These are phyloP conservation scores for Ananas comosus DNA, from an alignment of 176 grass and related monocot genomes.

Conservation along the genomic window DNA sequence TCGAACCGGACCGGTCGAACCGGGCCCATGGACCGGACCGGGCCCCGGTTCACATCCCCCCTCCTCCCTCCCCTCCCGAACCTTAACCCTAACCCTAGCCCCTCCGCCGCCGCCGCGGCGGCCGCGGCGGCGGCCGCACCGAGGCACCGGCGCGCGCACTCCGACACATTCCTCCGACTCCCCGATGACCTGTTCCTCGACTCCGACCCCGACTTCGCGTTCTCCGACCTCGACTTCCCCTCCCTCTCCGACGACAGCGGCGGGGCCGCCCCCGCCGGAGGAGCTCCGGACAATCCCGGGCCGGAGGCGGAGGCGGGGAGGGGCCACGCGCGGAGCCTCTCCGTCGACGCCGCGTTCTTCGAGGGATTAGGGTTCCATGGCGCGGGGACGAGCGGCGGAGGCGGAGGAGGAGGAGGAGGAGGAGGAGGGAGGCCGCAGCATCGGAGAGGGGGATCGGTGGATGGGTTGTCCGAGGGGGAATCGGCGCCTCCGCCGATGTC, in stretches of 20 bases:
- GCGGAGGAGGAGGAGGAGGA: conserved; percentile 16
- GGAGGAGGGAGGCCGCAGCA: conserved; percentile 26
- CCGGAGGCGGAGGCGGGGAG: background rate
- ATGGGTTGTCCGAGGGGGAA: conserved; percentile 71
- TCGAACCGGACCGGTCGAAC: too few relatives aligned
- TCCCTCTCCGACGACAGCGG: conserved; percentile 77
- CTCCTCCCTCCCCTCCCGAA: background rate
- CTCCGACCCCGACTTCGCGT: conserved; percentile 65
- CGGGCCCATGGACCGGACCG: background rate
- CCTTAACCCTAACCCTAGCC: background rate
- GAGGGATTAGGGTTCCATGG: conserved; percentile 58
- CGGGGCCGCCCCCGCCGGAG: conserved; percentile 10
- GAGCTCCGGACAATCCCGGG: background rate
- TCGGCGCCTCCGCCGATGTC: conserved; percentile 34
- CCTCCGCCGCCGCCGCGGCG: background rate
- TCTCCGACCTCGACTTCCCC: conserved; percentile 93
- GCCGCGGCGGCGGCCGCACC: background rate
- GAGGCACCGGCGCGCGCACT: conserved; percentile 68
- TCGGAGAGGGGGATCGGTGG: conserved; percentile 77
- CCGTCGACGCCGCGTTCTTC: conserved; percentile 88
- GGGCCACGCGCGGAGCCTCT: conserved; percentile 64
- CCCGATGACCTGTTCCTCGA: conserved; percentile 77
- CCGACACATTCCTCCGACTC: conserved; percentile 83
- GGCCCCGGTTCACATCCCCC: background rate
- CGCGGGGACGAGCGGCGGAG: background rate